Conservation (phyloP, 2,329 filamentous ascomycete species). For the Fusarium circinatum region DNA sequence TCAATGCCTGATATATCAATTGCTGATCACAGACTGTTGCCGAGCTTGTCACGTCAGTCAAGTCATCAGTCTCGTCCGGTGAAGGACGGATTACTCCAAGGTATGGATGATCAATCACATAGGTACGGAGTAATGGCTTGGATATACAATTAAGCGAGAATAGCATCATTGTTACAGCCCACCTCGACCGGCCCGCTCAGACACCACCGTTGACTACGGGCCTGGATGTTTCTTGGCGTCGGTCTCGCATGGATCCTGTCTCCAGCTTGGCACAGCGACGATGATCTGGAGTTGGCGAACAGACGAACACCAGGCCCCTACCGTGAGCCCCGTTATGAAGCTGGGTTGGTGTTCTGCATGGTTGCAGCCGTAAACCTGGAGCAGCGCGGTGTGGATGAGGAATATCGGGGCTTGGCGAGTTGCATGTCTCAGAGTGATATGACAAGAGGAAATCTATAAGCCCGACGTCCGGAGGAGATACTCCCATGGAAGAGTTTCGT, state of each 20-base stretch:
- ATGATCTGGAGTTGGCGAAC: conserved; percentile 20
- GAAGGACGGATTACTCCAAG: not conserved
- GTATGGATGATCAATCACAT: conserved; percentile 3
- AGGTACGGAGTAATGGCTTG: not conserved
- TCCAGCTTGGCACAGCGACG: conserved; percentile 4
- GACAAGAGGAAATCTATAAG: conserved; percentile 14
- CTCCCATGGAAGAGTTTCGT: conserved; percentile 18
- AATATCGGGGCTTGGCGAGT: conserved; percentile 33
- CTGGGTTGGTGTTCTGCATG: conserved; percentile 31
- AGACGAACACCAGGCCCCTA: conserved; percentile 12
- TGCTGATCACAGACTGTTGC: not conserved
- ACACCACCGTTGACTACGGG: conserved; percentile 25
- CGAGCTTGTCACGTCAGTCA: conserved; percentile 1
- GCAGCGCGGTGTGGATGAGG: conserved; percentile 17
- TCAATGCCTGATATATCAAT: not conserved
- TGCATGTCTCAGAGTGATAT: conserved; percentile 35
- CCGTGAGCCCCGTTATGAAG: conserved; percentile 11
- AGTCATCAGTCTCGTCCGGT: not conserved
- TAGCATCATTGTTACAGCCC: conserved; percentile 11
- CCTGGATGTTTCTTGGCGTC: conserved; percentile 28
- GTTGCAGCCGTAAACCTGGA: conserved; percentile 35
- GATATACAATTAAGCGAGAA: not conserved
- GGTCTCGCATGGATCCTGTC: conserved; percentile 12
- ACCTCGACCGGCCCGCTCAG: conserved; percentile 20
- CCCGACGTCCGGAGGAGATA: conserved; percentile 10